Evolutionary conservation across 192 early-diverging fungal genomes (phyloP).

Genomic region (Piromyces sp.): DNA sequence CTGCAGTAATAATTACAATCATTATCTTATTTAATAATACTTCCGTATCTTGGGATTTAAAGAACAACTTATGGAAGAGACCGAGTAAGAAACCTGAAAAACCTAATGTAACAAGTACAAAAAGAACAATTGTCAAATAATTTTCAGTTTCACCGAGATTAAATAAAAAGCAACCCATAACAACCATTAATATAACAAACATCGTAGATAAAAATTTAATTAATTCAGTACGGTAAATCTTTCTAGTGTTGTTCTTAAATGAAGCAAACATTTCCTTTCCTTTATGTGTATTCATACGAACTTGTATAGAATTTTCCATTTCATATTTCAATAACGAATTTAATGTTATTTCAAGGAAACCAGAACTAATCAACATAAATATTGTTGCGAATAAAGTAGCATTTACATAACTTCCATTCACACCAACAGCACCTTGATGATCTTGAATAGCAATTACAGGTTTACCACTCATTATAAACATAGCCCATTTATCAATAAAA

Average conservation of each 20-base stretch:
- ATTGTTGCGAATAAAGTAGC: constrained; percentile 15
- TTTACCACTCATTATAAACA: constrained; percentile 18
- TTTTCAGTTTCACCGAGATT: too few species aligned
- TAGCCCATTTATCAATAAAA: constrained; percentile 17
- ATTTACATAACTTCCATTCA: constrained; percentile 3
- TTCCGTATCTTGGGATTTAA: not conserved
- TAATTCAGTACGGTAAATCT: not conserved
- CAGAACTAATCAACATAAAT: constrained; percentile 17
- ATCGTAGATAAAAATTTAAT: not conserved
- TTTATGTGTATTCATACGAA: not conserved
- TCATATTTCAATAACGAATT: not conserved
- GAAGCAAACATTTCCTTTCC: not conserved
- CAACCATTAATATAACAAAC: not conserved
- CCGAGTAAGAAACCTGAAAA: not conserved
- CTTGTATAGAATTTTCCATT: not conserved
- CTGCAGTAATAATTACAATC: not conserved
- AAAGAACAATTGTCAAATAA: not conserved
- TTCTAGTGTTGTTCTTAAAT: not conserved
- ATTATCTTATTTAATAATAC: not conserved
- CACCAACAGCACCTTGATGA: not conserved
- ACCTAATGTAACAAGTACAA: not conserved
- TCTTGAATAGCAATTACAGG: not conserved
- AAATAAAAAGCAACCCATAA: not conserved
- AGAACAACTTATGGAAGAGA: not conserved
- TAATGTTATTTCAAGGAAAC: constrained; percentile 18